Base-by-base conservation (phyloP, 2,329 filamentous ascomycete genomes). In the Bretziella fagacearum region DNA sequence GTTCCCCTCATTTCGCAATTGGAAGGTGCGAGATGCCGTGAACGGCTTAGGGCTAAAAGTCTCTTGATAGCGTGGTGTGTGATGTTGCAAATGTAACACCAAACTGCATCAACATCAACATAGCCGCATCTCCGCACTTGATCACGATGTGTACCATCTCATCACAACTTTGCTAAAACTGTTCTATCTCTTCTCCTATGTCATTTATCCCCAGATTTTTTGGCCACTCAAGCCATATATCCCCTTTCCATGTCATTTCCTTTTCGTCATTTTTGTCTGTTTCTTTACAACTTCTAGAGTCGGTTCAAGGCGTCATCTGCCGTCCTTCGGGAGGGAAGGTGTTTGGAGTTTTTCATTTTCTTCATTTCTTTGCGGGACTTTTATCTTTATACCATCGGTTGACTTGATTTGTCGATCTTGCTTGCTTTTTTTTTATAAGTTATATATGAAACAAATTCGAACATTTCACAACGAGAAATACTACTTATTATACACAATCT, bases 321-420 rank as follows among this genome's bases (percentile, higher is more conserved):
- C 35, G 45, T 29, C 25, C 13, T 23, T 41, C 23, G 4, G 44
- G 35, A 41, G 18, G 35, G 35, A 39, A 39, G 40, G 40, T 43
- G 25, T 43, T 27, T 43, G 40, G 40, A 43, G 40, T 29, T 42
- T 27, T 42, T 42, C 27, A 26, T 29, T 33, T 39, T 22, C n/a
- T 18, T 29, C 23, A 36, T 40, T 45, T 41, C 29, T 29, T 43
- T 37, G 20, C 36, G 46, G n/a, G 45, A 46, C 29, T 45, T 49
- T 42, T 33, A 41, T 41, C 48, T 40, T 25, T 44, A 47, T 32
- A 39, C 39, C 29, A 43, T 27, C 6, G 18, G 22, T 47, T 20
- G 37, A 32, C 25, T 25, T 27, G 32, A 23, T 35, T 37, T 39
- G 15, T 25, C 36, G 13, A n/a, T 25, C 23, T 33, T 41, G 18